A percentile compares a stretch with the other conserved stretches of the same genome.
Conservation (phyloP, 352 stramenopile species). For the Globisporangium echinulatum region DNA sequence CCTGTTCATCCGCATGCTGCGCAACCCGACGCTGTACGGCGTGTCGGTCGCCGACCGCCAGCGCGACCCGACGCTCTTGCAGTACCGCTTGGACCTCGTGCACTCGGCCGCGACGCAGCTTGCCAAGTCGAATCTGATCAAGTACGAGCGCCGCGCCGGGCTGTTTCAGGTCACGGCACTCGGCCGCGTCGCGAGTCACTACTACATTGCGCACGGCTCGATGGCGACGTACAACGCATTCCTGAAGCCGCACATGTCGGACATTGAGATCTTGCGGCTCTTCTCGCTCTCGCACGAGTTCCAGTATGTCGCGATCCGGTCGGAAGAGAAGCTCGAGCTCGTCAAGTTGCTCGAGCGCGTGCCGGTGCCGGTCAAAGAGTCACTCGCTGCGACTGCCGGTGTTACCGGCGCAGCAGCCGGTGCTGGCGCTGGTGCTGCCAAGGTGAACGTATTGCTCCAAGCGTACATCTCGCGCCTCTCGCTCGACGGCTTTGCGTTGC, state of each 20-base stretch:
- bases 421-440: slow-evolving; percentile 80
- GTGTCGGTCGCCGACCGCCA: slow-evolving; percentile 85
- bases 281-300: slow-evolving; percentile 99
- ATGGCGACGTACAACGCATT: slow-evolving; percentile 99
- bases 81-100: slow-evolving; percentile 93
- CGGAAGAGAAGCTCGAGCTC: slow-evolving; percentile 99
- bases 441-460: slow-evolving; percentile 99
- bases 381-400: slow-evolving; percentile 42
- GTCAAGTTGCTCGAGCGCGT: slow-evolving; percentile 96
- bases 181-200: slow-evolving; percentile 97
- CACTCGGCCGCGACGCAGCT: slow-evolving; percentile 95
- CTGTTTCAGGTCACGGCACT: slow-evolving; percentile 96
- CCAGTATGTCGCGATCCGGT: slow-evolving; percentile 96
- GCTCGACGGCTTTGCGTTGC: slow-evolving; percentile 97
- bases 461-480: slow-evolving; percentile 98
- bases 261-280: slow-evolving; percentile 99
- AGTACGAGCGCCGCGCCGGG: slow-evolving; percentile 96
- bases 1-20: slow-evolving; percentile 99
- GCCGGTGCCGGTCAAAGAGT: slow-evolving; percentile 98
- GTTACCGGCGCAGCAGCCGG: slow-evolving; percentile 26
- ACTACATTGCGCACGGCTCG: slow-evolving; percentile 98
- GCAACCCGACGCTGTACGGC: slow-evolving; percentile 96
- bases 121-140: slow-evolving; percentile 96
- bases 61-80: slow-evolving; percentile 91
- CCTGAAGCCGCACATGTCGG: slow-evolving; percentile 98